These are phyloP conservation scores for Yarrowia sp. DNA, from an alignment of 805 yeast species.

Conservation along the genomic window DNA sequence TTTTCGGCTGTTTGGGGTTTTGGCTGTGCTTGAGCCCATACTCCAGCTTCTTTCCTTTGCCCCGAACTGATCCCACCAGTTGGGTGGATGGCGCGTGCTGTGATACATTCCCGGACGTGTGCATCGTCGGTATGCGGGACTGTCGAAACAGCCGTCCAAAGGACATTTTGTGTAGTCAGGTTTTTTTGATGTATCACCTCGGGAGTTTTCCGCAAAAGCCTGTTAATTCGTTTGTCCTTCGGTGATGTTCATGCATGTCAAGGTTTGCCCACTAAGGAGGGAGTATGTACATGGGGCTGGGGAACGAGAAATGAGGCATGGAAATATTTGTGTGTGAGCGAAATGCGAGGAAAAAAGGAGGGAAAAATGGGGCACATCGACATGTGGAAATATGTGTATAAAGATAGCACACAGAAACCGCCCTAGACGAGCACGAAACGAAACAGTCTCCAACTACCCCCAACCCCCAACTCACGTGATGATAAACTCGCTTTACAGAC, in stretches of 20 bases:
- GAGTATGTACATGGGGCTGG: not conserved
- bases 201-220: not conserved
- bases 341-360: not conserved
- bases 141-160: conserved; percentile 24
- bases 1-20: conserved; percentile 8
- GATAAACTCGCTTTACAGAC: conserved; percentile 23
- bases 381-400: not conserved
- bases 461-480: conserved; percentile 14
- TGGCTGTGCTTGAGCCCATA: conserved; percentile 1
- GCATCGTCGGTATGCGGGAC: conserved; percentile 13
- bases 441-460: not conserved
- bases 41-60: not conserved
- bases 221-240: not conserved
- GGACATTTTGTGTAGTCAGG: not conserved
- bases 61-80: not conserved
- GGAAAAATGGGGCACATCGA: not conserved
- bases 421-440: not conserved
- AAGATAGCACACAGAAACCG: not conserved
- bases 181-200: not conserved
- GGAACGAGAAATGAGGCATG: conserved; percentile 1
- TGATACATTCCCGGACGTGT: not conserved
- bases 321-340: not conserved
- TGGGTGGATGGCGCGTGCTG: not conserved
- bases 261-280: conserved; percentile 21
- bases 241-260: conserved; percentile 21